These are phyloP conservation scores for Paradendryphiella salina DNA, from an alignment of 2,329 filamentous ascomycete species.

Conservation along the genomic window DNA sequence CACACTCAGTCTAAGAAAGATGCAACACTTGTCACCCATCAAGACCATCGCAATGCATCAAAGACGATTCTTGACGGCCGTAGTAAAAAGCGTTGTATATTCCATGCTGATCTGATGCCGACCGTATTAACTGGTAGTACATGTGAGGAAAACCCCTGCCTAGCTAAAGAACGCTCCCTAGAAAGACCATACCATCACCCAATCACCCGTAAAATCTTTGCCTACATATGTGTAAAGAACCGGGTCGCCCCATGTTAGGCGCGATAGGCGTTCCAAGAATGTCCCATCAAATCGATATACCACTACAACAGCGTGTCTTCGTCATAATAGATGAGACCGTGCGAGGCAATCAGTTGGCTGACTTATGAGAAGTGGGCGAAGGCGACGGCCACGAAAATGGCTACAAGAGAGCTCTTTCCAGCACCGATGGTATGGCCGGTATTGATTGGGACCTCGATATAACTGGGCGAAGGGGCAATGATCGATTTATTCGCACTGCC, in stretches of 20 bases:
- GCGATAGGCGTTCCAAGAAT: slow-evolving; percentile 25
- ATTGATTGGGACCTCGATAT: slow-evolving; percentile 30
- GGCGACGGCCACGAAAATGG: slow-evolving; percentile 32
- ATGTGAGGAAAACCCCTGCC: slow-evolving; percentile 32
- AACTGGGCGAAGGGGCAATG: slow-evolving; percentile 29
- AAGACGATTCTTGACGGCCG: slow-evolving; percentile 15
- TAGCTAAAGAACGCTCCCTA: slow-evolving; percentile 29
- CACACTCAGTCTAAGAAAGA: neutral
- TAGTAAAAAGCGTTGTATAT: slow-evolving; percentile 30
- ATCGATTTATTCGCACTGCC: slow-evolving; percentile 30
- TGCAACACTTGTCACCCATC: neutral
- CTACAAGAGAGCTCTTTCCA: slow-evolving; percentile 31
- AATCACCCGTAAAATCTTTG: slow-evolving; percentile 14
- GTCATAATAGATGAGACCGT: slow-evolving; percentile 9
- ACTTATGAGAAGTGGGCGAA: slow-evolving; percentile 35
- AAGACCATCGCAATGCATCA: slow-evolving; percentile 2
- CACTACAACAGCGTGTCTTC: slow-evolving; percentile 17
- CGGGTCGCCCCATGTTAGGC: slow-evolving; percentile 20
- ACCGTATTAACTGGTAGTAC: slow-evolving; percentile 37
- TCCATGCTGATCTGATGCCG: slow-evolving; percentile 29
- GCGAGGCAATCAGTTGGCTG: neutral
- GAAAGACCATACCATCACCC: slow-evolving; percentile 25
- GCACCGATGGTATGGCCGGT: slow-evolving; percentile 26
- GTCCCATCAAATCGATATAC: slow-evolving; percentile 16
- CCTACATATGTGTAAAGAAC: slow-evolving; percentile 27